Percentiles rank a stretch among this genome's conserved stretches.
Evolutionary conservation across 164 flowering plant genomes (phyloP).

Genomic region (Euptelea pleiosperma): DNA sequence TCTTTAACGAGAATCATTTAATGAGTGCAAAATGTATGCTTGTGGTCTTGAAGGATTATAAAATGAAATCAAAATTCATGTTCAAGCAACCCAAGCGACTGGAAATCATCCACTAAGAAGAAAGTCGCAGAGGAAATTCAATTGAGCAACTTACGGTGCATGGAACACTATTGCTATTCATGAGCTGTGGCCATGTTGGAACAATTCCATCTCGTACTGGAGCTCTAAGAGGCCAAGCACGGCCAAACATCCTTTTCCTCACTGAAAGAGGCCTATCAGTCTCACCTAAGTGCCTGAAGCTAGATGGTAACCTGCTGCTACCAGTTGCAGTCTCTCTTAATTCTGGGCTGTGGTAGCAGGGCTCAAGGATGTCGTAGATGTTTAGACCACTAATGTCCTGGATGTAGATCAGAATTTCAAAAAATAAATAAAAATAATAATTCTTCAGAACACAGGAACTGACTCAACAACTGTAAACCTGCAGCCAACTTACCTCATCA

Average conservation of each 20-base stretch:
- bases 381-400: slow-evolving; percentile 61
- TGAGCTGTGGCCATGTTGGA: slow-evolving; percentile 86
- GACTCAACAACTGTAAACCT: not conserved
- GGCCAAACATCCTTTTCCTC: slow-evolving; percentile 89
- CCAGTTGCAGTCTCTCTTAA: slow-evolving; percentile 16
- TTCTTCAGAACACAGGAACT: not conserved
- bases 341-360: slow-evolving; percentile 60
- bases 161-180: slow-evolving; percentile 43
- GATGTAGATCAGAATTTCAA: slow-evolving; percentile 3
- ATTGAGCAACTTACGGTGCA: slow-evolving; percentile 67
- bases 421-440: not conserved
- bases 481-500: slow-evolving; percentile 38
- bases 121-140: not conserved
- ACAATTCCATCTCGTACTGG: slow-evolving; percentile 76
- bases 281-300: slow-evolving; percentile 71
- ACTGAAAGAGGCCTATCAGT: slow-evolving; percentile 80
- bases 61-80: not conserved
- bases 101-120: not conserved
- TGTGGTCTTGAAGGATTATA: too few species aligned
- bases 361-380: slow-evolving; percentile 82
- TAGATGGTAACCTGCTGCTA: slow-evolving; percentile 49
- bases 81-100: not conserved
- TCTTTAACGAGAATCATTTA: too few species aligned
- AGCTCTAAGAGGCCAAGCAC: slow-evolving; percentile 90
- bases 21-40: too few species aligned